Evolutionary conservation across 805 yeast genomes (phyloP), one percentile per base, ranked within the genome.

Genomic region (Sporopachydermia lactativora): DNA sequence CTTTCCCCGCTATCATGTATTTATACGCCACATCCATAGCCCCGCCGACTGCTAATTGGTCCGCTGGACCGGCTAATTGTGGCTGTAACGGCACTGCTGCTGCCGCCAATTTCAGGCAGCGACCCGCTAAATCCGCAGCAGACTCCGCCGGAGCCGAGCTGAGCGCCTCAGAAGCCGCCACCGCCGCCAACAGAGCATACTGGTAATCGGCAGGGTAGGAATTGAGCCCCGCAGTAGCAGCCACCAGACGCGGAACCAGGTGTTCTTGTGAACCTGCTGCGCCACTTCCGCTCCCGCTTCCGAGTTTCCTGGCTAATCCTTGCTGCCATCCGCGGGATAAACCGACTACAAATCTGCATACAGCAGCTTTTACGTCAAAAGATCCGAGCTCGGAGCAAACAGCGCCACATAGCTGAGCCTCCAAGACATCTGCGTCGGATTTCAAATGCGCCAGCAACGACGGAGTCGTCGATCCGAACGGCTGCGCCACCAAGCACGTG

Each of bases 381-480:
- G 8, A 8, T 8, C 31, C 8, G 13, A 24, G n/a, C 8, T 24
- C 31, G 31, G 8, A 8, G n/a, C 31, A n/a, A n/a, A 24, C n/a
- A 8, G 31, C n/a, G 31, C 8, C n/a, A 24, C 8, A 8, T n/a
- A 24, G 31, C 31, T 24, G 31, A 8, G 31, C 31, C n/a, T 8
- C 31, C 8, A 24, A 24, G 13, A 24, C 31, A 8, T 24, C 13
- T 8, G 31, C 31, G 8, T 24, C 31, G n/a, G 31, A 8, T 24
- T 24, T 24, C 31, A 24, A 24, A 24, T 24, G 31, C n/a, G 31
- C 31, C n/a, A 24, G n/a, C 31, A 24, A 24, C n/a, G 31, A 24
- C 31, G 31, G 31, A 24, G 31, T 24, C n/a, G 8, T n/a, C 31
- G n/a, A 24, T 24, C 31, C 31, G n/a, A n/a, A 24, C n/a, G n/a